phyloP scores from a whole-genome alignment of 2,329 filamentous ascomycete species.

The Aspergillus sclerotialis region DNA sequence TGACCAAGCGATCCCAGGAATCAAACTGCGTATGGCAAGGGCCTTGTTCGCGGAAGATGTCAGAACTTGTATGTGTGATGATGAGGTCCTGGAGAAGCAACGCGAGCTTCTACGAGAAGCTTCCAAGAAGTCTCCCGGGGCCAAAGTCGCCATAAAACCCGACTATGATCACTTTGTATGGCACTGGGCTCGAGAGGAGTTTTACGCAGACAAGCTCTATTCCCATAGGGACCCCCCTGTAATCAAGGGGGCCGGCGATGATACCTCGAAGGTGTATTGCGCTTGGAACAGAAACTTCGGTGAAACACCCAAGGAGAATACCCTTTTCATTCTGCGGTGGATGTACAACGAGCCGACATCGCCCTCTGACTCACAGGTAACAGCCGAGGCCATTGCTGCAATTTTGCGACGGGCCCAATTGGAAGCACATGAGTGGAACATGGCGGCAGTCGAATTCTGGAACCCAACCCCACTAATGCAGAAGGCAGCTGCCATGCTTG shows the following conservation, averaged over 20 bases:
- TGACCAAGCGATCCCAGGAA: slow-evolving; percentile 13
- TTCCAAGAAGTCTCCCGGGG: slow-evolving; percentile 33
- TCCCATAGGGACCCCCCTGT: slow-evolving; percentile 42
- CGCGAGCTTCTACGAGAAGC: slow-evolving; percentile 53
- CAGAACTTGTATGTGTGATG: slow-evolving; percentile 43
- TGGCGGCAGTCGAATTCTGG: slow-evolving; percentile 71
- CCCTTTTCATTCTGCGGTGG: slow-evolving; percentile 37
- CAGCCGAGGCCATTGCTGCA: slow-evolving; percentile 50
- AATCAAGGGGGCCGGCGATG: slow-evolving; percentile 64
- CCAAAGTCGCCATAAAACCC: slow-evolving; percentile 60
- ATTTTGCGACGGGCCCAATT: slow-evolving; percentile 61
- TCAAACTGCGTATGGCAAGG: slow-evolving; percentile 21
- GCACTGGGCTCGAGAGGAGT: slow-evolving; percentile 77
- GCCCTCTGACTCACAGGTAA: slow-evolving; percentile 40
- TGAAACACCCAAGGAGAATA: slow-evolving; percentile 27
- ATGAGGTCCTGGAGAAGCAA: slow-evolving; percentile 60
- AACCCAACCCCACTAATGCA: slow-evolving; percentile 59
- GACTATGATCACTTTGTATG: slow-evolving; percentile 63
- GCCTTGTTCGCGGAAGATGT: slow-evolving; percentile 29
- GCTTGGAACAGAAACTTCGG: slow-evolving; percentile 37
- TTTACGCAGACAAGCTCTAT: slow-evolving; percentile 60
- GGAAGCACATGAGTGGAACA: slow-evolving; percentile 65
- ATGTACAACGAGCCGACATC: slow-evolving; percentile 34
- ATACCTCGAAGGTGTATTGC: slow-evolving; percentile 31
- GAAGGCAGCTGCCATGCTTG: slow-evolving; percentile 33